Conservation (phyloP, 2,329 filamentous ascomycete species). For the Xenoacremonium recifei region DNA sequence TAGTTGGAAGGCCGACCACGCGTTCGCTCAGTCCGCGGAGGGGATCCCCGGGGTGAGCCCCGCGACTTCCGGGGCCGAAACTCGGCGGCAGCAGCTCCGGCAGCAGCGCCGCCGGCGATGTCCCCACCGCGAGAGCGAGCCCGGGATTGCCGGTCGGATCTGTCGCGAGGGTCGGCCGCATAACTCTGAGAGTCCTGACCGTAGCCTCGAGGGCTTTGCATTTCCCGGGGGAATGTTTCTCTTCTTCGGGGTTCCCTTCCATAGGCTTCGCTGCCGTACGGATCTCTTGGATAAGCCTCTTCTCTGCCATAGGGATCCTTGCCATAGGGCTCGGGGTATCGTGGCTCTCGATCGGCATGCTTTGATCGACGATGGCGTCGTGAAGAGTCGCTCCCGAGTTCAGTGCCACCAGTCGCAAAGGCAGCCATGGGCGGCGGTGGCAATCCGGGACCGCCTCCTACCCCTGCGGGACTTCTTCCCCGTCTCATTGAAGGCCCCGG, state of each 20-base stretch:
- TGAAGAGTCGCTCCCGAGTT: constrained; percentile 14
- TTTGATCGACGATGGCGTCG: constrained; percentile 17
- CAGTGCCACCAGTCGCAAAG: constrained; percentile 6
- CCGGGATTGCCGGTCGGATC: constrained; percentile 3
- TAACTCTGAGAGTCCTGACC: constrained; percentile 1
- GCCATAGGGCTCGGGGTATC: not conserved
- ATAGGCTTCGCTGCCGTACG: too few relatives aligned
- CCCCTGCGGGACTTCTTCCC: not conserved
- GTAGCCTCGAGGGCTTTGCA: too few relatives aligned
- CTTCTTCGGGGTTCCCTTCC: too few relatives aligned
- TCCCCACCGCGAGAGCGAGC: not conserved
- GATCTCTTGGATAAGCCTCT: too few relatives aligned
- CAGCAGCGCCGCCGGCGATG: too few relatives aligned
- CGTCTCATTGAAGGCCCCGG: constrained; percentile 13
- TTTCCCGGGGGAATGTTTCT: too few relatives aligned
- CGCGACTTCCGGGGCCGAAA: constrained; percentile 17
- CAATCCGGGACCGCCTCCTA: constrained; percentile 14
- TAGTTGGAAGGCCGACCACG: constrained; percentile 13
- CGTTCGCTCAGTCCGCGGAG: constrained; percentile 14
- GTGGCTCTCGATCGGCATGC: constrained; percentile 12
- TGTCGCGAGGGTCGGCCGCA: constrained; percentile 8
- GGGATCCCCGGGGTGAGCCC: constrained; percentile 3
- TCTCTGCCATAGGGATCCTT: too few relatives aligned
- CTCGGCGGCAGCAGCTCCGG: not conserved
- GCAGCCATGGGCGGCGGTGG: constrained; percentile 12